Percentiles rank a stretch among this genome's conserved stretches.
phyloP scores from a whole-genome alignment of 75 land plant species.

The Selaginella moellendorffii region DNA sequence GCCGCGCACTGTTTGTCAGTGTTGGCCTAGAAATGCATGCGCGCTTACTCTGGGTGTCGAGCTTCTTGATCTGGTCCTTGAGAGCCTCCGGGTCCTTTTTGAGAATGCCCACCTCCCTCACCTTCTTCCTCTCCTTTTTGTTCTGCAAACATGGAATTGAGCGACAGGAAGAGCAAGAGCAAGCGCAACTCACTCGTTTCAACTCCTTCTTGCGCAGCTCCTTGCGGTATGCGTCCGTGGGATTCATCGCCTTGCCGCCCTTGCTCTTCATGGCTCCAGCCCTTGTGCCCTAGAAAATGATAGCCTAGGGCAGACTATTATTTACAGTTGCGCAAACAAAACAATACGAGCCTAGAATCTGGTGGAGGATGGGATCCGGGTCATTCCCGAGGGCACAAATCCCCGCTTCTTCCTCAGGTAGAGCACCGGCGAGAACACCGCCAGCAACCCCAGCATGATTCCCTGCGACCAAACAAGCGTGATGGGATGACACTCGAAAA shows the following conservation, averaged over 20 bases:
- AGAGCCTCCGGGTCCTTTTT: slow-evolving; percentile 92
- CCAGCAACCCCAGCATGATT: slow-evolving; percentile 11
- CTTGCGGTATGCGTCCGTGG: slow-evolving; percentile 97
- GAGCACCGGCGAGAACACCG: slow-evolving; percentile 8
- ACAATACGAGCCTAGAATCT: background rate
- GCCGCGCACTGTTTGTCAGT: too few relatives aligned
- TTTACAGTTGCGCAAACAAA: background rate
- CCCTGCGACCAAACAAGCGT: slow-evolving; percentile 9
- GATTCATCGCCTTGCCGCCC: slow-evolving; percentile 99
- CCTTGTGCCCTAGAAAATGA: background rate
- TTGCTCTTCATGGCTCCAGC: slow-evolving; percentile 69
- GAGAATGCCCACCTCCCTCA: slow-evolving; percentile 92
- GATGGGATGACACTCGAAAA: background rate
- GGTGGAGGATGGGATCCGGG: background rate
- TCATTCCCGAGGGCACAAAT: slow-evolving; percentile 5
- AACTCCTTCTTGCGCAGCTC: slow-evolving; percentile 96
- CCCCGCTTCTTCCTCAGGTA: slow-evolving; percentile 10
- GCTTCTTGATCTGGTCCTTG: slow-evolving; percentile 81
- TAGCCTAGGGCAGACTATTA: background rate
- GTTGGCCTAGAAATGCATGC: background rate
- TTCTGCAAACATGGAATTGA: slow-evolving; percentile 37
- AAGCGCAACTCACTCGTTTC: slow-evolving; percentile 46
- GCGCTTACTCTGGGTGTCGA: slow-evolving; percentile 93
- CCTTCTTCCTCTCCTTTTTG: slow-evolving; percentile 97
- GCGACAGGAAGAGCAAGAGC: background rate